These are phyloP conservation scores for Amoebophrya sp. DNA, from an alignment of 169 alveolate species.

Conservation along the genomic window DNA sequence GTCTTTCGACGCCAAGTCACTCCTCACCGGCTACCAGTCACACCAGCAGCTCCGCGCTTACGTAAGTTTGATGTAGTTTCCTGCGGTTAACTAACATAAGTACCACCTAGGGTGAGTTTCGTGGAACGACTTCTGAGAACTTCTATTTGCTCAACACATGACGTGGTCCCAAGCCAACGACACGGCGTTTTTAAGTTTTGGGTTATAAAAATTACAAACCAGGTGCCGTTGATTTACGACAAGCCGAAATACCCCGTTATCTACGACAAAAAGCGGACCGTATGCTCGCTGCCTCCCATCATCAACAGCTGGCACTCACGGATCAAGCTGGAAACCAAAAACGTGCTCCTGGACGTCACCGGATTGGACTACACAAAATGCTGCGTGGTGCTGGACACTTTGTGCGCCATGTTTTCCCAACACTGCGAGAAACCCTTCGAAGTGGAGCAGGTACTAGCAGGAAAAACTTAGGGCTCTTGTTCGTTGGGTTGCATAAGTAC, in stretches of 20 bases:
- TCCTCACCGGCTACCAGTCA: background rate
- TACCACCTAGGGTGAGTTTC: too few species aligned
- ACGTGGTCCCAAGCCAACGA: too few species aligned
- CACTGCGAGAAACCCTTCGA: conserved; percentile 56
- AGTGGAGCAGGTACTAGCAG: conserved; percentile 18
- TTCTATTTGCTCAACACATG: too few species aligned
- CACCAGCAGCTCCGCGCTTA: conserved; percentile 24
- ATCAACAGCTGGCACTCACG: conserved; percentile 87
- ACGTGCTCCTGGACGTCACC: conserved; percentile 92
- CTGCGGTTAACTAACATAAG: too few species aligned
- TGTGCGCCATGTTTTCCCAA: conserved; percentile 63
- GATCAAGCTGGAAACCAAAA: conserved; percentile 82
- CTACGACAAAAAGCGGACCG: conserved; percentile 74
- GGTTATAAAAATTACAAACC: conserved; percentile 55
- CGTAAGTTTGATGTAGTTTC: too few species aligned
- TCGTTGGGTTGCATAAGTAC: too few species aligned
- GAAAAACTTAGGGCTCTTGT: too few species aligned
- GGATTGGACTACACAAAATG: conserved; percentile 54
- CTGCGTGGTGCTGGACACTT: conserved; percentile 57
- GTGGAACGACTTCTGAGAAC: too few species aligned
- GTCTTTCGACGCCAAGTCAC: background rate
- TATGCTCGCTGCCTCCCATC: conserved; percentile 93
- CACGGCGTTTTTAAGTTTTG: conserved; percentile 35
- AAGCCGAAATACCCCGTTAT: conserved; percentile 80
- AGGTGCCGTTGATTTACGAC: conserved; percentile 71